phyloP scores from a whole-genome alignment of 352 stramenopile genomes.

The Blastocystis sp. region DNA sequence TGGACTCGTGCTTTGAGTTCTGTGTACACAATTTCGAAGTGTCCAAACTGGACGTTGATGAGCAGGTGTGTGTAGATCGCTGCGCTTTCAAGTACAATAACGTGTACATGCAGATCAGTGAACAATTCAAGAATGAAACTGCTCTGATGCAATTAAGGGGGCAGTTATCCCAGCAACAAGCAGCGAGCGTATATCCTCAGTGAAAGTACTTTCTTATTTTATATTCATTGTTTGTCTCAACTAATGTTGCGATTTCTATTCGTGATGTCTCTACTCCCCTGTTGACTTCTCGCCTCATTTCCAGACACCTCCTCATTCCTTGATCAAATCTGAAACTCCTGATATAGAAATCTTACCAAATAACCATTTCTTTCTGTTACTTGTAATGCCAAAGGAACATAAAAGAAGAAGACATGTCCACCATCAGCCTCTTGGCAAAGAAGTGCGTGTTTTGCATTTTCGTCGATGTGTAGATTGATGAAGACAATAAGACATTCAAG shows the following conservation, averaged over 20 bases:
- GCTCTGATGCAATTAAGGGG: neutral
- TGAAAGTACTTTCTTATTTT: neutral
- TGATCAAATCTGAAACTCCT: no score
- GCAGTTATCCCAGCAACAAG: neutral
- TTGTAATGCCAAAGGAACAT: conserved; percentile 44
- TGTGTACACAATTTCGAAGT: neutral
- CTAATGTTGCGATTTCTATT: no score
- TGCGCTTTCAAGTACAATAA: conserved; percentile 9
- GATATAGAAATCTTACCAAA: neutral
- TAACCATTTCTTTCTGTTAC: neutral
- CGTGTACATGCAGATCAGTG: neutral
- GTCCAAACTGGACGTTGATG: neutral
- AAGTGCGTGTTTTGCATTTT: neutral
- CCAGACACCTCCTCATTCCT: no score
- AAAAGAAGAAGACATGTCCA: neutral
- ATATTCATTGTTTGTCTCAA: no score
- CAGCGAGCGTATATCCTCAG: neutral
- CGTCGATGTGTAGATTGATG: conserved; percentile 32
- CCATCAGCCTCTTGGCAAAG: conserved; percentile 30
- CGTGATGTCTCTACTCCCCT: no score
- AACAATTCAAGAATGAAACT: neutral
- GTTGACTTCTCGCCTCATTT: no score
- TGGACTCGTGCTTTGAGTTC: neutral
- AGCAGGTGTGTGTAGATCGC: conserved; percentile 13
- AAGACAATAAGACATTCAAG: conserved; percentile 62